Evolutionary conservation across 305 asterid genomes (phyloP), one percentile per base, ranked within the genome.

Genomic region (Rubia tinctorum): DNA sequence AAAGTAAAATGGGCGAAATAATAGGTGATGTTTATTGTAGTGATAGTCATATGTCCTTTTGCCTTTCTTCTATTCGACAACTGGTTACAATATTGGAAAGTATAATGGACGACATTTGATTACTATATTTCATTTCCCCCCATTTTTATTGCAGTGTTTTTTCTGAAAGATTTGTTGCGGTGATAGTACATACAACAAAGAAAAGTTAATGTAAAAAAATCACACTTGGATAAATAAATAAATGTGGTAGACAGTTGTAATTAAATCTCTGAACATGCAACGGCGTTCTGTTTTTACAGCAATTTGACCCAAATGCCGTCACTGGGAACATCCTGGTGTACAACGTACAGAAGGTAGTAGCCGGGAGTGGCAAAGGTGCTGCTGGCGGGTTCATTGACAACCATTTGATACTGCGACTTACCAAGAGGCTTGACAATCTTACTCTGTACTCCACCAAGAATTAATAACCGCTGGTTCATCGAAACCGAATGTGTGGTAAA

Each of bases 401-500:
- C 37, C 5, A 23, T 10, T 58, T 58, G 30, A 58, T 58, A 58
- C 34, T 20, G 13, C 34, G 62, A 56, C 11, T n/a, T n/a, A 0
- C 12, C 27, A 20, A 56, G 8, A n/a, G 62, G 27, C 27, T 6
- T 56, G 8, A 20, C 12, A 49, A 49, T 0, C 0, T 56, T 56
- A n/a, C 12, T 20, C 0, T 4, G 1, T 5, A 1, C 30, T n/a
- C 63, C 62, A 18, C 62, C 62, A 56, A 58, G 64, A 20, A 58
- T 34, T 11, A 58, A 58, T 11, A 58, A 22, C 64, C 64, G 27
- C 15, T 58, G 64, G 64, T 58, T 58, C 64, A 58, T 58, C 1
- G 64, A 58, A 58, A 58, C 64, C 15, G 64, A 58, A 8, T 58
- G 64, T 2, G 64, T 58, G 9, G 64, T 58, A 58, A 58, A 58